Base-by-base conservation (phyloP, 2,329 filamentous ascomycete genomes). In the Bipolaris victoriae region DNA sequence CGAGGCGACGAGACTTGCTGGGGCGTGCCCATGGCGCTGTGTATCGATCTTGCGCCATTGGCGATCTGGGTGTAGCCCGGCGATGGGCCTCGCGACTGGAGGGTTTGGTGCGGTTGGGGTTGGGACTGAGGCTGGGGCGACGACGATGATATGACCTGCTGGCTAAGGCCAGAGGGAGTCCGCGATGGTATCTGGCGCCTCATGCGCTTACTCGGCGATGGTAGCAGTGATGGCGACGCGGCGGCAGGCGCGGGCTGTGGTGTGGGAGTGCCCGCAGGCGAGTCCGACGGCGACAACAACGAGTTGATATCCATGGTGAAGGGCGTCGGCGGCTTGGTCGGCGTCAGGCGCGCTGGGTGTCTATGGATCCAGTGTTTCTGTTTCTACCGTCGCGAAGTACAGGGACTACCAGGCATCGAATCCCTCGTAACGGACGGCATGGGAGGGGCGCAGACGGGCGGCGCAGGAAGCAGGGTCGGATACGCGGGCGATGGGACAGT, bases 251-350 rank as follows among this genome's bases (percentile, higher is more conserved):
- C 64, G 37, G 66, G 61, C 36, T 72, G 69, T 37, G 71, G 73
- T 45, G 73, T 69, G 22, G 76, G 72, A 44, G 76, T 75, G 57
- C 63, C 64, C 41, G 74, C 69, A 49, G 78, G 71, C 65, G 77
- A 77, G 56, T 81, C 78, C 60, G 79, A 78, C 37, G 80, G 80
- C 67, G 79, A 81, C 49, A 82, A 67, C 49, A 82, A 72, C 45
- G 78, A 79, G 66, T 80, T 80, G 76, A 82, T 82, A 65, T 82
- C 78, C 80, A 82, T 82, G 41, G 45, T 60, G 63, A 18, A 7
- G n/a, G 18, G 24, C 31, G 40, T 37, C 26, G 26, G 26, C 26
- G 7, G 26, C 26, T 7, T 7, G 9, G 26, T 29, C 15, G n/a
- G 55, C 55, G 37, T 31, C 22, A 47, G 39, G 51, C 49, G 58